Conservation (phyloP, 2,329 filamentous ascomycete genomes). For the Thermomyces lanuginosus region DNA sequence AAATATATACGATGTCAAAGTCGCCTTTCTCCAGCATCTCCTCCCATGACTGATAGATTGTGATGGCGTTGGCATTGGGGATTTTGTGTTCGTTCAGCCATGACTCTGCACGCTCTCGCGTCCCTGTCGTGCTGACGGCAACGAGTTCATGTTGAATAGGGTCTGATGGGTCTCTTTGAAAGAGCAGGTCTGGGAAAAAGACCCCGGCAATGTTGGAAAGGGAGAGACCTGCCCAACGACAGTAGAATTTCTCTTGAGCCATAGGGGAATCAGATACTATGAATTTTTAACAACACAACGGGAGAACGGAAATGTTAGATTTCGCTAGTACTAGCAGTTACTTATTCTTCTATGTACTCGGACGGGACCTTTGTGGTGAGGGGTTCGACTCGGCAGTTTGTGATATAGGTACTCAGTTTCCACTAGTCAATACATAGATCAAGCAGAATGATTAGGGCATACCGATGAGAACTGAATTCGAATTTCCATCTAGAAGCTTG, state of each 20-base stretch:
- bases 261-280: slow-evolving; percentile 2
- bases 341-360: no score
- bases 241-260: slow-evolving; percentile 5
- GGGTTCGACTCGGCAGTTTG: no score
- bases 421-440: no score
- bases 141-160: slow-evolving; percentile 1
- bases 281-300: no score
- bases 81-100: slow-evolving; percentile 1
- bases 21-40: slow-evolving; percentile 13
- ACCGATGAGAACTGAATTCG: no score
- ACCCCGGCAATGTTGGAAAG: slow-evolving; percentile 11
- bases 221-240: slow-evolving; percentile 11
- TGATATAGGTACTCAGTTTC: no score
- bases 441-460: no score
- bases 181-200: slow-evolving; percentile 13
- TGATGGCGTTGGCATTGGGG: slow-evolving; percentile 8
- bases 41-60: slow-evolving; percentile 12
- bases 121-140: not conserved
- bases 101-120: not conserved
- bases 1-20: slow-evolving; percentile 17
- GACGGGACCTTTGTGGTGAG: no score
- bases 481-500: no score
- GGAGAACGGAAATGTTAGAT: no score
- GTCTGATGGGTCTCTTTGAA: slow-evolving; percentile 6
- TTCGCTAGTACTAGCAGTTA: no score